Conservation (phyloP, 2,329 filamentous ascomycete genomes). For the Fusarium nisikadoi region DNA sequence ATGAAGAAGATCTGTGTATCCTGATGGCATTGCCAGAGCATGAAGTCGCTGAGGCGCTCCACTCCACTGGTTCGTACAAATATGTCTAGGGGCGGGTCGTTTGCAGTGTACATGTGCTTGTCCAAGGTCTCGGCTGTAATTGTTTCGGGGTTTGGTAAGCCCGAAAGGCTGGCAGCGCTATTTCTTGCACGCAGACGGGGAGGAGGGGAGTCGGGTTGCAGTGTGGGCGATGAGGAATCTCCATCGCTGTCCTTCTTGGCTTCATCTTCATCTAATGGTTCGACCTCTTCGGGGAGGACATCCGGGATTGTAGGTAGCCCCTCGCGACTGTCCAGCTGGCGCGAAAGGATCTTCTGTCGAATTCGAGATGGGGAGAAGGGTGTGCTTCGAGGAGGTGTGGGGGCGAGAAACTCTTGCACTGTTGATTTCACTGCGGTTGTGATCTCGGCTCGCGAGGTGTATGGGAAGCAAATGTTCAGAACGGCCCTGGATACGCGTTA, state of each 20-base stretch:
- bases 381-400: constrained; percentile 71
- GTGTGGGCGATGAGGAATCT: constrained; percentile 69
- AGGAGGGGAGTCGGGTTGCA: constrained; percentile 65
- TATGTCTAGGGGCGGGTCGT: constrained; percentile 87
- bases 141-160: constrained; percentile 78
- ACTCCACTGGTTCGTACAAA: constrained; percentile 94
- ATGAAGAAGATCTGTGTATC: constrained; percentile 93
- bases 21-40: constrained; percentile 98
- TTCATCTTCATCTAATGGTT: constrained; percentile 57
- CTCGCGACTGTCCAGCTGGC: constrained; percentile 63
- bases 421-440: constrained; percentile 88
- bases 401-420: constrained; percentile 85
- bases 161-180: constrained; percentile 50
- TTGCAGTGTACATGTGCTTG: constrained; percentile 87
- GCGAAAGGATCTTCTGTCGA: constrained; percentile 82
- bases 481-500: constrained; percentile 55
- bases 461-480: constrained; percentile 97
- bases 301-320: constrained; percentile 62
- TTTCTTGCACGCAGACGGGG: constrained; percentile 49
- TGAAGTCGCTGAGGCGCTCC: constrained; percentile 92
- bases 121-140: constrained; percentile 87
- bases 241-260: constrained; percentile 59
- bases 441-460: constrained; percentile 95
- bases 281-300: constrained; percentile 55
- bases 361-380: constrained; percentile 91